These are phyloP conservation scores for Sclerotinia sclerotiorum DNA, from an alignment of 2,329 filamentous ascomycete genomes.

Conservation along the genomic window DNA sequence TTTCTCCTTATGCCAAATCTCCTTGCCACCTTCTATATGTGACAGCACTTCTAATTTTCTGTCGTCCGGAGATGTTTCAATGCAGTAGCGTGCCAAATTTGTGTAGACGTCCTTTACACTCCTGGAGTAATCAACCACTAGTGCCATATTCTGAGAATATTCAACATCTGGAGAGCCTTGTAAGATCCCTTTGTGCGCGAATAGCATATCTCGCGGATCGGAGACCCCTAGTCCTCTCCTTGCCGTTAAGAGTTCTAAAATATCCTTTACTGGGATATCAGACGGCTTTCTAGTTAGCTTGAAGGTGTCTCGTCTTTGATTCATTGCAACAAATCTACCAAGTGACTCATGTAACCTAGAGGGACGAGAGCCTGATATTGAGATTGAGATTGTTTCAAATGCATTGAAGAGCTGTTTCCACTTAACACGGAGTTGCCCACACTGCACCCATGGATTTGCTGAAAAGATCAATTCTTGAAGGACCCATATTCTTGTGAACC, in stretches of 20 bases:
- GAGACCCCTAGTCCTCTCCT: not conserved
- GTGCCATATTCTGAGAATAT: not conserved
- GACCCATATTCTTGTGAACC: not conserved
- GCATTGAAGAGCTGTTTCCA: not conserved
- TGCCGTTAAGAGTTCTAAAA: not conserved
- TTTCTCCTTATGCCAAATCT: not conserved
- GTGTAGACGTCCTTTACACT: not conserved
- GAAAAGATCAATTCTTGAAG: slow-evolving; percentile 1
- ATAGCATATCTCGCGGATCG: not conserved
- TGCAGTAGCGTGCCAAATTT: not conserved
- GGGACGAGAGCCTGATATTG: too few relatives aligned
- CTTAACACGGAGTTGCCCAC: not conserved
- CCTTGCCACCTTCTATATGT: not conserved
- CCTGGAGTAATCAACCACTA: not conserved
- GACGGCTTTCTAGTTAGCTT: not conserved
- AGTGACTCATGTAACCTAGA: rapidly evolving
- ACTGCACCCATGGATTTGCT: not conserved
- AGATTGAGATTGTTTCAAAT: rapidly evolving
- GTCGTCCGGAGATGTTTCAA: not conserved
- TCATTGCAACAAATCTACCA: not conserved
- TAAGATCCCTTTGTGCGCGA: not conserved
- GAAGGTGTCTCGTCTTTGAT: not conserved
- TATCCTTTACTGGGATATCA: not conserved
- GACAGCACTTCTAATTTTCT: not conserved
- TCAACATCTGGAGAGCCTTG: too few relatives aligned